Conservation (phyloP, 169 alveolate species). For the Sarcocystis neurona region DNA sequence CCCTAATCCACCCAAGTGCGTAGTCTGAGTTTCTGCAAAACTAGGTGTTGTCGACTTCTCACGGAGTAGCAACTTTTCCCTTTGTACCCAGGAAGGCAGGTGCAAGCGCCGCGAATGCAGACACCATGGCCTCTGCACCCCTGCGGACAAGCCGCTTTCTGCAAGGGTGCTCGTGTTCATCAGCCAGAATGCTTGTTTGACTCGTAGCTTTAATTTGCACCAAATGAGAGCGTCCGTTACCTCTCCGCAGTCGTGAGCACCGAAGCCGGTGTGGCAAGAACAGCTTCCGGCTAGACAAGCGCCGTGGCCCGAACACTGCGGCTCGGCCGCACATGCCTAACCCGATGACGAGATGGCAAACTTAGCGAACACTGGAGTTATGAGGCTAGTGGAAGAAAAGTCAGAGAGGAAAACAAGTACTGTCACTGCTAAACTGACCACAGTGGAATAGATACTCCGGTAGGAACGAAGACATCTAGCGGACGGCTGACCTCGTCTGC, state of each 20-base stretch:
- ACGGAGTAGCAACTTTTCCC: constrained; percentile 57
- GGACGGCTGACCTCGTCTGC: constrained; percentile 22
- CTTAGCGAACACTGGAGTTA: too few species aligned
- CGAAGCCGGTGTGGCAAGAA: constrained; percentile 47
- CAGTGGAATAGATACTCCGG: too few species aligned
- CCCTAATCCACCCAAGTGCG: neutral
- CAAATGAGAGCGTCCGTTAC: neutral
- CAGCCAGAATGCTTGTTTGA: neutral
- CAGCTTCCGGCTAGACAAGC: constrained; percentile 45
- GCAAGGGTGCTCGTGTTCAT: neutral
- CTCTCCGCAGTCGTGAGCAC: constrained; percentile 61
- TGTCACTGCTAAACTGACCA: too few species aligned
- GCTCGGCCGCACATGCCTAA: constrained; percentile 50
- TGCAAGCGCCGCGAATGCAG: constrained; percentile 52
- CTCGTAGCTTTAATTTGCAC: too few species aligned
- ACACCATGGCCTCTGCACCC: constrained; percentile 54
- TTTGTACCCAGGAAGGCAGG: constrained; percentile 47
- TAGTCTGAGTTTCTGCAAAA: neutral
- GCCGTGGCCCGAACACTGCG: constrained; percentile 53
- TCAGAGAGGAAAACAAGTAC: too few species aligned
- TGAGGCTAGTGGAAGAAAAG: too few species aligned
- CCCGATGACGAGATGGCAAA: too few species aligned
- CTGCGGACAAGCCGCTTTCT: constrained; percentile 47
- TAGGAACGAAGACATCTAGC: neutral
- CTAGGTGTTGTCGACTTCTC: neutral